Conservation (phyloP, 1,139 yeast species). For the Candida frijolesensis region DNA sequence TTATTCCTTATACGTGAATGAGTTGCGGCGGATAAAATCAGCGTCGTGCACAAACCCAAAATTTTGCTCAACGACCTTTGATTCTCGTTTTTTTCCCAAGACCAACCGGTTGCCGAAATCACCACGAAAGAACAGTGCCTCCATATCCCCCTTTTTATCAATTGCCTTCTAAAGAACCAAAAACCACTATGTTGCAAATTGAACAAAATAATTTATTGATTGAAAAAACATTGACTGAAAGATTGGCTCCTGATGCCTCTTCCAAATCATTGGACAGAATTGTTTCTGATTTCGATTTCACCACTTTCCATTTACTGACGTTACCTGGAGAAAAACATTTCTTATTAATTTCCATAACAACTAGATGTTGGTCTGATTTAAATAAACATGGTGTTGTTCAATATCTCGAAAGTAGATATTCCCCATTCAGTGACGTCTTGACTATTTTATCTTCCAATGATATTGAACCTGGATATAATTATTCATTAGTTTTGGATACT, state of each 20-base stretch:
- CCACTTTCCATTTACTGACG: conserved; percentile 89
- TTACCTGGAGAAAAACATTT: conserved; percentile 64
- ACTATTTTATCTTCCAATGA: conserved; percentile 27
- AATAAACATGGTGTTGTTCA: conserved; percentile 63
- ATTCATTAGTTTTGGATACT: conserved; percentile 72
- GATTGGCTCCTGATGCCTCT: conserved; percentile 35
- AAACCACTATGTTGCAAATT: conserved; percentile 43
- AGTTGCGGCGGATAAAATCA: not conserved
- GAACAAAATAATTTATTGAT: conserved; percentile 47
- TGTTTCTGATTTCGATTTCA: conserved; percentile 93
- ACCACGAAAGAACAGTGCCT: not conserved
- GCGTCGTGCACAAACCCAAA: conserved; percentile 1
- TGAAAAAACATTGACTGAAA: conserved; percentile 44
- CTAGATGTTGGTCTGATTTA: conserved; percentile 79
- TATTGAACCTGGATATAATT: conserved; percentile 80
- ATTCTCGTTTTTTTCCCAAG: not conserved
- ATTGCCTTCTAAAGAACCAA: not conserved
- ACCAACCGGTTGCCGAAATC: not conserved
- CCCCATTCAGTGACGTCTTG: conserved; percentile 31
- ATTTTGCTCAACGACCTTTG: conserved; percentile 1
- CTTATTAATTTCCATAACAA: conserved; percentile 67
- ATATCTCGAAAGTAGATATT: conserved; percentile 43
- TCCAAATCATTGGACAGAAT: conserved; percentile 77
- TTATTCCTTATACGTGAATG: not conserved
- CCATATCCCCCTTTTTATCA: not conserved